These are phyloP conservation scores for Aspergillus diversus DNA, from an alignment of 495 filamentous ascomycete genomes.

Conservation along the genomic window DNA sequence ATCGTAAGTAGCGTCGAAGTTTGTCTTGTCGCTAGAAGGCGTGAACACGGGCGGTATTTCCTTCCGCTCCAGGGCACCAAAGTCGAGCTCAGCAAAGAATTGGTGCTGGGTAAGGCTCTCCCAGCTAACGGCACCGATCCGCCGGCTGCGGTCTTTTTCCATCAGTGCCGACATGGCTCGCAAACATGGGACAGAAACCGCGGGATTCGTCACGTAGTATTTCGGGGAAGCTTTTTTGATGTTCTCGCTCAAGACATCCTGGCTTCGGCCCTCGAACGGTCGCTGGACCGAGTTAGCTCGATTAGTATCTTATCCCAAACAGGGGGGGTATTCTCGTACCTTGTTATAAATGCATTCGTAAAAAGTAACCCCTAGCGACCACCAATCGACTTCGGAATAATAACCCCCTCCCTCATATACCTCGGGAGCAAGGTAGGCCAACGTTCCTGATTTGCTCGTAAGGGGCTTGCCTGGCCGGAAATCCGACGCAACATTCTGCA, in stretches of 20 bases:
- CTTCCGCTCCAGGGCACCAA: slow-evolving; percentile 82
- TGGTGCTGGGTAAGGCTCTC: slow-evolving; percentile 81
- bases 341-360: slow-evolving; percentile 99
- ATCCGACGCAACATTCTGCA: slow-evolving; percentile 94
- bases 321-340: slow-evolving; percentile 51
- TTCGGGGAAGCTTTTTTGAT: slow-evolving; percentile 83
- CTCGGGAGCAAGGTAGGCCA: slow-evolving; percentile 95
- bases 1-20: slow-evolving; percentile 98
- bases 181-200: slow-evolving; percentile 82
- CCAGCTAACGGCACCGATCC: slow-evolving; percentile 80
- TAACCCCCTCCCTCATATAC: slow-evolving; percentile 92
- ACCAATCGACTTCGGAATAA: slow-evolving; percentile 90
- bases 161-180: slow-evolving; percentile 83
- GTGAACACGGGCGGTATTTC: slow-evolving; percentile 89
- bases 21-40: slow-evolving; percentile 95
- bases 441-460: slow-evolving; percentile 93
- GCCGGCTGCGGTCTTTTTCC: slow-evolving; percentile 74
- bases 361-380: slow-evolving; percentile 94
- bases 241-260: slow-evolving; percentile 75
- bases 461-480: slow-evolving; percentile 79
- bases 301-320: background rate
- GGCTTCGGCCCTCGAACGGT: slow-evolving; percentile 87
- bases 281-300: slow-evolving; percentile 57
- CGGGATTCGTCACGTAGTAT: slow-evolving; percentile 86
- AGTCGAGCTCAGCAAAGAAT: slow-evolving; percentile 89